Evolutionary conservation across 2,329 filamentous ascomycete species (phyloP).

Genomic region (Trichoderma sp.): DNA sequence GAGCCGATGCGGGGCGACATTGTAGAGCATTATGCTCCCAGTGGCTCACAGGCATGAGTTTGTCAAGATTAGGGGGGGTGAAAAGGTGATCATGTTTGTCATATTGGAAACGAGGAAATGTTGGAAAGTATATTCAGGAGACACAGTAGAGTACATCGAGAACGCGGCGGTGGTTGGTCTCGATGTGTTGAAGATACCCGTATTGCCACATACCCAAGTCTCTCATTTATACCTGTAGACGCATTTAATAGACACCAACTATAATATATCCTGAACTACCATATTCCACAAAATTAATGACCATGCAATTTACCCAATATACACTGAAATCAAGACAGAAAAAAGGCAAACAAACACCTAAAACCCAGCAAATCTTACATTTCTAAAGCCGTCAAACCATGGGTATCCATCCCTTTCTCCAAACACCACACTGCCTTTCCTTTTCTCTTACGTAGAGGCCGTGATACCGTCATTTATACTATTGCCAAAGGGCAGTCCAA

Average conservation of each 20-base stretch:
- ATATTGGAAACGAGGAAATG: not conserved
- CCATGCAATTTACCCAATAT: constrained; percentile 8
- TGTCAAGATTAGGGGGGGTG: no score
- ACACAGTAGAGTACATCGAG: not conserved
- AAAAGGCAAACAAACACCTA: not conserved
- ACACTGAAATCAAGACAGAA: not conserved
- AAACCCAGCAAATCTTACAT: constrained; percentile 12
- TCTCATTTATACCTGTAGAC: not conserved
- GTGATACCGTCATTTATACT: constrained; percentile 17
- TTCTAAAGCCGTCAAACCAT: constrained; percentile 10
- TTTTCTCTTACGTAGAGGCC: not conserved
- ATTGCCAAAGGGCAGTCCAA: not conserved
- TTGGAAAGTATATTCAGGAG: no score
- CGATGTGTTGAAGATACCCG: constrained; percentile 13
- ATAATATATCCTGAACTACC: not conserved
- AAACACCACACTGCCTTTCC: constrained; percentile 11
- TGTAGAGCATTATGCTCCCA: constrained; percentile 11
- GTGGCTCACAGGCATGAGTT: not conserved
- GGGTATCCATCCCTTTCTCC: constrained; percentile 23
- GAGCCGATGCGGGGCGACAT: not conserved
- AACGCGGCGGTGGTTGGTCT: not conserved
- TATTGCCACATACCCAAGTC: not conserved
- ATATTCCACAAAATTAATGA: not conserved
- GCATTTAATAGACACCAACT: not conserved
- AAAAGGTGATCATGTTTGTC: not conserved